Conservation (phyloP, 805 yeast genomes). For the Candida succiphila region DNA sequence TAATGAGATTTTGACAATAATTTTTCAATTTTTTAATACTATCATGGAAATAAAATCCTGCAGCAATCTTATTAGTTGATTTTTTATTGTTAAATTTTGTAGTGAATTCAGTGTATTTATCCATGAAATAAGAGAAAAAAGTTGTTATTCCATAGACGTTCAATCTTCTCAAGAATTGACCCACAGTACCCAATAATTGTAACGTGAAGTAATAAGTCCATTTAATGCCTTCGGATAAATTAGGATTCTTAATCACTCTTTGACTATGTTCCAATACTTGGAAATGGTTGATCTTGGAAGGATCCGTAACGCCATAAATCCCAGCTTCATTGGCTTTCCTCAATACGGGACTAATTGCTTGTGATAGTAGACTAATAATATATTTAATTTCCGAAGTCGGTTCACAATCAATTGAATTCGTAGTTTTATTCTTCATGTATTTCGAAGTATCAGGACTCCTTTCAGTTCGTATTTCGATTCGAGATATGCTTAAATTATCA, state of each 20-base stretch:
- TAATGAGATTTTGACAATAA: conserved; percentile 33
- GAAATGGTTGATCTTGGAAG: conserved; percentile 60
- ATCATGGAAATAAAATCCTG: conserved; percentile 48
- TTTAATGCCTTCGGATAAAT: conserved; percentile 56
- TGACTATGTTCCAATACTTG: conserved; percentile 62
- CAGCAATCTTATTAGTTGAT: conserved; percentile 53
- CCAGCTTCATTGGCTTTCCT: conserved; percentile 53
- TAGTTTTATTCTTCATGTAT: conserved; percentile 62
- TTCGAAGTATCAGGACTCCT: conserved; percentile 67
- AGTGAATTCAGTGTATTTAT: conserved; percentile 47
- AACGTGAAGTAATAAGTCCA: conserved; percentile 62
- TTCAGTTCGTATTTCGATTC: conserved; percentile 81
- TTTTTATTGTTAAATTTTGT: conserved; percentile 47
- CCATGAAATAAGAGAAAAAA: conserved; percentile 57
- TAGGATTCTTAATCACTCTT: conserved; percentile 40
- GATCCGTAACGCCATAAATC: conserved; percentile 56
- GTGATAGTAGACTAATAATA: conserved; percentile 43
- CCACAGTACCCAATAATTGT: conserved; percentile 57
- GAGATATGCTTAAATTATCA: conserved; percentile 60
- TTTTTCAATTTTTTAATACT: conserved; percentile 33
- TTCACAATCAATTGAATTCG: conserved; percentile 49
- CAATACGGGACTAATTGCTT: conserved; percentile 59
- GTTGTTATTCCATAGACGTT: conserved; percentile 77
- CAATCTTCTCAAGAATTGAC: conserved; percentile 58
- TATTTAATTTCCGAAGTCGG: conserved; percentile 44